Percentiles rank a stretch among this genome's conserved stretches.
Conservation (phyloP, 495 filamentous ascomycete species). For the Aspergillus campestris region DNA sequence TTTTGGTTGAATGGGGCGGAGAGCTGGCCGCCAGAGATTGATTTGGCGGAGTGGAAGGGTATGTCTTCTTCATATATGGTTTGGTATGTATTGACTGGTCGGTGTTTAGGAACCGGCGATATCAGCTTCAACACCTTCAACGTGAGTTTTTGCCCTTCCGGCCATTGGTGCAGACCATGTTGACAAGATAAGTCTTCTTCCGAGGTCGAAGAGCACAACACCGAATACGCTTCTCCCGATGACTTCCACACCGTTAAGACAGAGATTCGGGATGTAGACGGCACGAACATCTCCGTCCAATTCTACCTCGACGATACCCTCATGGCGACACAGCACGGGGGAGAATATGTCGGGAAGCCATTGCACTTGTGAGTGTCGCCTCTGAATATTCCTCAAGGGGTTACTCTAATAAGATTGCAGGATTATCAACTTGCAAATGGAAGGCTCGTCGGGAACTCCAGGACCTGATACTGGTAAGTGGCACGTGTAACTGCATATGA, state of each 20-base stretch:
- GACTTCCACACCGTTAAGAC: constrained; percentile 43
- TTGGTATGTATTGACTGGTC: background rate
- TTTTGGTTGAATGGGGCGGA: constrained; percentile 51
- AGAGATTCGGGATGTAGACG: constrained; percentile 45
- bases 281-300: constrained; percentile 41
- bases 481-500: background rate
- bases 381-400: background rate
- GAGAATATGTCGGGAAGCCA: constrained; percentile 38
- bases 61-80: background rate
- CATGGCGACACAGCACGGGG: constrained; percentile 44
- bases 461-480: constrained; percentile 18
- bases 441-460: constrained; percentile 20
- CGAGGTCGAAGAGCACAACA: constrained; percentile 37
- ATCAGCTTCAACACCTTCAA: constrained; percentile 57
- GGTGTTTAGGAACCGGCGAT: constrained; percentile 39
- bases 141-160: background rate
- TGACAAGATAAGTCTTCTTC: constrained; percentile 25
- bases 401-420: background rate
- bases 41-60: constrained; percentile 54
- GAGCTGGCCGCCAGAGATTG: constrained; percentile 53
- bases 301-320: constrained; percentile 47
- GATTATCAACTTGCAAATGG: constrained; percentile 24
- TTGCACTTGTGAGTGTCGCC: constrained; percentile 17
- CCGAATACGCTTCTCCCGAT: constrained; percentile 37
- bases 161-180: background rate